Evolutionary conservation across 352 stramenopile species (phyloP).

Genomic region (Pythium sukuiense): DNA sequence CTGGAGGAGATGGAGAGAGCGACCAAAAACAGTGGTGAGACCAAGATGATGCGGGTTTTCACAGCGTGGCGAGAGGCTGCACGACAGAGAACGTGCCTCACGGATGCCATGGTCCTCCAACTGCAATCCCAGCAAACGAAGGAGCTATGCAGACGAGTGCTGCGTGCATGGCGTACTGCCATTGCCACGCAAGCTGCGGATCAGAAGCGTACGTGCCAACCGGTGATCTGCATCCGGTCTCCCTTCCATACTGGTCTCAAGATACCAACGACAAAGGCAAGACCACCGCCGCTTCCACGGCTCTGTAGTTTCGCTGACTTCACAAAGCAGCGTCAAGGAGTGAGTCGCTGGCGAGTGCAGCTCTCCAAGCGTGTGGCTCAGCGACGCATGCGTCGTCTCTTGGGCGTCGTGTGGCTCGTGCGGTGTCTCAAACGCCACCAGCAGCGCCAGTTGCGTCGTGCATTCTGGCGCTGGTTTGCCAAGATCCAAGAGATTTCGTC

Average conservation of each 20-base stretch:
- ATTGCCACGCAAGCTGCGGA: background rate
- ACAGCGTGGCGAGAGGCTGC: constrained; percentile 10
- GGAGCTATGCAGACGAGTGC: background rate
- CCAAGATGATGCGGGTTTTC: constrained; percentile 1
- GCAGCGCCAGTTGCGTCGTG: constrained; percentile 24
- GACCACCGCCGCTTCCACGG: background rate
- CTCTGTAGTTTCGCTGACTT: constrained; percentile 11
- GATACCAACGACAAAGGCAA: background rate
- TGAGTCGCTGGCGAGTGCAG: constrained; percentile 15
- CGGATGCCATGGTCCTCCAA: background rate
- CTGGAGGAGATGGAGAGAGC: constrained; percentile 5
- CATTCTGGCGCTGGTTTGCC: constrained; percentile 55
- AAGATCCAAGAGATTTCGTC: constrained; percentile 30
- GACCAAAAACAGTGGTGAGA: background rate
- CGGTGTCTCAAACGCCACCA: constrained; percentile 33
- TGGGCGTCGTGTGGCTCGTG: constrained; percentile 26
- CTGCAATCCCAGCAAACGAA: background rate
- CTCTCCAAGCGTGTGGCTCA: background rate
- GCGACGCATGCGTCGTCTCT: constrained; percentile 8
- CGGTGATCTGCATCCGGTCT: constrained; percentile 8
- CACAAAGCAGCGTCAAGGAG: constrained; percentile 3
- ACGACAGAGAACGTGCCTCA: background rate
- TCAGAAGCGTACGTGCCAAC: background rate
- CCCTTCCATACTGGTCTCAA: constrained; percentile 4
- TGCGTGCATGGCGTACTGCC: background rate